Evolutionary conservation across 257 asterid species (phyloP).

Genomic region (Nicotiana benthamiana): DNA sequence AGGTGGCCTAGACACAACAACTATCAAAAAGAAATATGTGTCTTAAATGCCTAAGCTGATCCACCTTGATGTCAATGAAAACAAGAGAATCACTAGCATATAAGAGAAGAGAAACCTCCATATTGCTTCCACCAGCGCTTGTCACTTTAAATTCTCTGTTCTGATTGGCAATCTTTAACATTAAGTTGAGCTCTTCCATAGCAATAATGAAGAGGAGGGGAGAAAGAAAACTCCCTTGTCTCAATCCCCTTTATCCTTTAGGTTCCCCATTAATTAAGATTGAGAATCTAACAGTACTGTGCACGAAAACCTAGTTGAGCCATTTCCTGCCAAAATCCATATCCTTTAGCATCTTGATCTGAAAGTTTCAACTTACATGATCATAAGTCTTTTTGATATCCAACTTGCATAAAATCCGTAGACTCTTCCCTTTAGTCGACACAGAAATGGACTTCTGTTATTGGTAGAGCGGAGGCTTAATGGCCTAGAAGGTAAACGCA

Average conservation of each 20-base stretch:
- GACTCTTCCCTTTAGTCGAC: no score
- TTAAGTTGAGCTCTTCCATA: background rate
- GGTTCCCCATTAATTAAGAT: background rate
- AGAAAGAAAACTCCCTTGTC: background rate
- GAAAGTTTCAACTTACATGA: background rate
- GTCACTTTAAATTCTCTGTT: background rate
- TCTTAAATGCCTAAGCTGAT: background rate
- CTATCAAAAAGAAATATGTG: background rate
- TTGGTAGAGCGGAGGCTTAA: background rate
- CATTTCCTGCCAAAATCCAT: background rate
- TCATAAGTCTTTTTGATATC: background rate
- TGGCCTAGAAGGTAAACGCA: background rate
- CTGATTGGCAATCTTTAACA: background rate
- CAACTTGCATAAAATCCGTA: background rate
- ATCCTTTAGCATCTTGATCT: background rate
- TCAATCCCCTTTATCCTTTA: background rate
- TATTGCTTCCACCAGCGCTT: background rate
- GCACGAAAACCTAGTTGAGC: background rate
- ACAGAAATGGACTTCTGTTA: slow-evolving; percentile 1
- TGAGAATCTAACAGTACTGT: background rate
- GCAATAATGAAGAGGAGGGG: background rate
- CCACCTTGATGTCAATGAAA: background rate
- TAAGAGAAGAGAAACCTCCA: background rate
- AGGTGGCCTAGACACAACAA: no score
- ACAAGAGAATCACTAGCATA: background rate